Conservation (phyloP, 345 rosid genomes). For the Hibiscus trionum region DNA sequence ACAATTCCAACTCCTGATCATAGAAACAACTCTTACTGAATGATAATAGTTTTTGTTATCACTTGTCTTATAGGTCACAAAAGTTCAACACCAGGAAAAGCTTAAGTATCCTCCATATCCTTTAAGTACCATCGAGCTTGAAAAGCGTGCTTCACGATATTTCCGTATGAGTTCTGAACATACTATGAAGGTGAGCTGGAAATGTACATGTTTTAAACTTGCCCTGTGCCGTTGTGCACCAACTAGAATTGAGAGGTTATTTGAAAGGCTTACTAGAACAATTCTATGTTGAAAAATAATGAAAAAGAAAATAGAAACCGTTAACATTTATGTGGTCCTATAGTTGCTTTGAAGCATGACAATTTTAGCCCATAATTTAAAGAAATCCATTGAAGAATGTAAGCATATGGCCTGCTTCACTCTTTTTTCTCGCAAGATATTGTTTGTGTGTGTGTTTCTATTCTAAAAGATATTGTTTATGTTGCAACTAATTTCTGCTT, state of each 20-base stretch:
- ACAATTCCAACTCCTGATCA: conserved; percentile 9
- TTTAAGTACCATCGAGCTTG: conserved; percentile 91
- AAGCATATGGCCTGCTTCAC: neutral
- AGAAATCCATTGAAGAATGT: neutral
- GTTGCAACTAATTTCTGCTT: neutral
- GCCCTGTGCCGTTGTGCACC: neutral
- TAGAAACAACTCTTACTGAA: conserved; percentile 7
- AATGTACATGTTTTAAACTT: neutral
- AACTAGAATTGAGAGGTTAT: neutral
- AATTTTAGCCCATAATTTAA: neutral
- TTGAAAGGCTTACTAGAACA: neutral
- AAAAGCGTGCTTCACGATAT: conserved; percentile 91
- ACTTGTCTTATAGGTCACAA: conserved; percentile 57
- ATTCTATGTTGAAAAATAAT: neutral
- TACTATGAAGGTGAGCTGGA: conserved; percentile 74
- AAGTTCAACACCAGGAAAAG: conserved; percentile 70
- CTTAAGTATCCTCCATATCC: conserved; percentile 87
- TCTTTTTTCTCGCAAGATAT: too few relatives aligned
- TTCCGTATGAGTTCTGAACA: conserved; percentile 93
- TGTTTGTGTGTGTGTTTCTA: neutral
- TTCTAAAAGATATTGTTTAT: neutral
- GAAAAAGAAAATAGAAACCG: neutral
- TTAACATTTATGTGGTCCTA: neutral
- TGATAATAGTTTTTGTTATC: conserved; percentile 1
- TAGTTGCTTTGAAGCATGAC: neutral